Evolutionary conservation across 2,329 filamentous ascomycete genomes (phyloP).

Genomic region (Penicillium occitanis): DNA sequence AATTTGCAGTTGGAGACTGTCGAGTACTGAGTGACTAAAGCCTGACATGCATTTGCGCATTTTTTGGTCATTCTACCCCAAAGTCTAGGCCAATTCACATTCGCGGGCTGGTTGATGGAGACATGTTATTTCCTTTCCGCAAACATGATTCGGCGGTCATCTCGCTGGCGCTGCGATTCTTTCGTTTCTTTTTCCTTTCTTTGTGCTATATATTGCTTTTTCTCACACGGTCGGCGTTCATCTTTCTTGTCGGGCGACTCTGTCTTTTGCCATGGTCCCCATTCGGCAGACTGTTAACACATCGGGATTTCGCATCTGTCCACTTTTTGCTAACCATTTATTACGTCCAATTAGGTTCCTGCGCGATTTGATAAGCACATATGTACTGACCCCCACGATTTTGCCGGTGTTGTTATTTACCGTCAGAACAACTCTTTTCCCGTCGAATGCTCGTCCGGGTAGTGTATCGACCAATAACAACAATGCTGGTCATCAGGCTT

Average conservation of each 20-base stretch:
- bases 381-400: constrained; percentile 63
- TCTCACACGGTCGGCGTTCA: background rate
- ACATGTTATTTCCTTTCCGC: background rate
- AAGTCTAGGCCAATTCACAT: constrained; percentile 7
- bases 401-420: constrained; percentile 61
- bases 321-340: constrained; percentile 5
- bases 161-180: background rate
- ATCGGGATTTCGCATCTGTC: constrained; percentile 2
- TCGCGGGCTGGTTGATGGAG: constrained; percentile 1
- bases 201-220: constrained; percentile 13
- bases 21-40: constrained; percentile 1
- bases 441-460: constrained; percentile 73
- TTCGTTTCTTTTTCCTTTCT: constrained; percentile 6
- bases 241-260: background rate
- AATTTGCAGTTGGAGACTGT: constrained; percentile 12
- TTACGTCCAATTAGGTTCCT: constrained; percentile 41
- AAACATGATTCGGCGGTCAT: constrained; percentile 6
- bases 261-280: background rate
- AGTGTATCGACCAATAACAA: constrained; percentile 39
- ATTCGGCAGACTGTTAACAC: constrained; percentile 1
- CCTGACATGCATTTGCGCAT: constrained; percentile 9
- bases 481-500: constrained; percentile 18
- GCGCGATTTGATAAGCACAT: constrained; percentile 54
- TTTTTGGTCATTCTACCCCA: constrained; percentile 10
- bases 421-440: constrained; percentile 77